phyloP scores from a whole-genome alignment of 352 stramenopile genomes.

The Aphanomyces stellatus region DNA sequence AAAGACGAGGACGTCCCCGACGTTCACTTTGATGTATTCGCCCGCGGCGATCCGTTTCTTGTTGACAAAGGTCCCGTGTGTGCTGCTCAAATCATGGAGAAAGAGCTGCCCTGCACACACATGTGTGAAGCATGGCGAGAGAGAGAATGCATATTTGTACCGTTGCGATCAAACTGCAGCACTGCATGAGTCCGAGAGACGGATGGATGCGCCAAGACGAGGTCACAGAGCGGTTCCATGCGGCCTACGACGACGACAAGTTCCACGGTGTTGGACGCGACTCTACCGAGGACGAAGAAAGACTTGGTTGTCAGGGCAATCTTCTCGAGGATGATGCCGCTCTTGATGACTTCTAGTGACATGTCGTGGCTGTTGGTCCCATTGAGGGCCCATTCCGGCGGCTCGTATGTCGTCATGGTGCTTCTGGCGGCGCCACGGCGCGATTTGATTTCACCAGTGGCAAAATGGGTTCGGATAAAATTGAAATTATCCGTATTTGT shows the following conservation, averaged over 20 bases:
- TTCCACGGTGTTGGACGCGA: neutral
- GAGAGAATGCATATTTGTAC: neutral
- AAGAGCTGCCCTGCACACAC: conserved; percentile 39
- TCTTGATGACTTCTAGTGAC: conserved; percentile 65
- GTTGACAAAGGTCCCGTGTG: conserved; percentile 81
- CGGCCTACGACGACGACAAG: conserved; percentile 22
- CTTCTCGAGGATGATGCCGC: conserved; percentile 41
- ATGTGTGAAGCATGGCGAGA: neutral
- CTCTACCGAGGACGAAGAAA: conserved; percentile 36
- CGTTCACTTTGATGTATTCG: conserved; percentile 52
- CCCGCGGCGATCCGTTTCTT: conserved; percentile 44
- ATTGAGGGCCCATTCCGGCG: conserved; percentile 38
- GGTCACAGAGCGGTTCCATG: conserved; percentile 53
- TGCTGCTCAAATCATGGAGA: conserved; percentile 64
- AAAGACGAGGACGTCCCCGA: conserved; percentile 82
- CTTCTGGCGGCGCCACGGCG: neutral
- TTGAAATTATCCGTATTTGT: neutral
- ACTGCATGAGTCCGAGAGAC: conserved; percentile 67
- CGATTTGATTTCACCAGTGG: neutral
- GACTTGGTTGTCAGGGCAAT: conserved; percentile 30
- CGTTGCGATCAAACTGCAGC: conserved; percentile 49
- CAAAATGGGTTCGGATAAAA: neutral
- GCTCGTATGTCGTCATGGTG: conserved; percentile 28
- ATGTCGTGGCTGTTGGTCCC: conserved; percentile 45
- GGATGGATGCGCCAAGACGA: conserved; percentile 63